These are phyloP conservation scores for Coemansia nantahalensis DNA, from an alignment of 192 early-diverging fungal species.

Conservation along the genomic window DNA sequence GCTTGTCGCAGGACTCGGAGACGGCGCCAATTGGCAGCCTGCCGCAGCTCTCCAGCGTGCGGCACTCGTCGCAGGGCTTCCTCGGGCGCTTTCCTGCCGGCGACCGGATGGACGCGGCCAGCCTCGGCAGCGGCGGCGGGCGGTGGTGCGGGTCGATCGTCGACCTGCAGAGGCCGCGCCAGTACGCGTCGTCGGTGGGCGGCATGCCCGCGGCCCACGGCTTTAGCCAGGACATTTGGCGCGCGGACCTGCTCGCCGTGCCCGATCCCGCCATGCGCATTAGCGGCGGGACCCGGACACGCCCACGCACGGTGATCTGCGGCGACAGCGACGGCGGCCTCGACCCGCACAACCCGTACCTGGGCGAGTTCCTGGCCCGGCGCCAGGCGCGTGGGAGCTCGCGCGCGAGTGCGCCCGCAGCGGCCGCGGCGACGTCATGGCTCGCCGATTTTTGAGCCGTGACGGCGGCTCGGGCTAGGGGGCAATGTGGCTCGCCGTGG, in stretches of 20 bases:
- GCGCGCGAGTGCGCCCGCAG: too few relatives aligned
- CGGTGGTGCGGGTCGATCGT: constrained; percentile 7
- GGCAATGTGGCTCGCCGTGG: too few relatives aligned
- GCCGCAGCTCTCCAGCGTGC: constrained; percentile 9
- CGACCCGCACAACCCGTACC: constrained; percentile 44
- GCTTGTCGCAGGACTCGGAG: constrained; percentile 24
- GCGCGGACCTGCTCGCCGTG: constrained; percentile 34
- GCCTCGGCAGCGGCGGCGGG: constrained; percentile 2
- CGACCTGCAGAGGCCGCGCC: constrained; percentile 12
- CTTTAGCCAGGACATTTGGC: constrained; percentile 31
- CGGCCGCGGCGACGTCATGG: too few relatives aligned
- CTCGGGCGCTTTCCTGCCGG: constrained; percentile 12
- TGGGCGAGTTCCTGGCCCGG: constrained; percentile 36
- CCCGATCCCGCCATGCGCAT: constrained; percentile 26
- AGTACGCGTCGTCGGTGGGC: constrained; percentile 23
- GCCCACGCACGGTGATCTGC: constrained; percentile 40
- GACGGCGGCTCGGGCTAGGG: too few relatives aligned
- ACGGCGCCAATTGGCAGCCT: constrained; percentile 28
- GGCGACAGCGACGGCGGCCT: constrained; percentile 9
- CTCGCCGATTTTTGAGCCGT: too few relatives aligned
- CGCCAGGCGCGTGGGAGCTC: constrained; percentile 11
- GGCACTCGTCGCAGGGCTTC: background rate
- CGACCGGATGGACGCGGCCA: constrained; percentile 7
- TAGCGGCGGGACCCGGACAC: constrained; percentile 7
- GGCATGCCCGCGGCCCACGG: constrained; percentile 7